Conservation (phyloP, 1,284 basidiomycete genomes). For the Xanthoconium separans region DNA sequence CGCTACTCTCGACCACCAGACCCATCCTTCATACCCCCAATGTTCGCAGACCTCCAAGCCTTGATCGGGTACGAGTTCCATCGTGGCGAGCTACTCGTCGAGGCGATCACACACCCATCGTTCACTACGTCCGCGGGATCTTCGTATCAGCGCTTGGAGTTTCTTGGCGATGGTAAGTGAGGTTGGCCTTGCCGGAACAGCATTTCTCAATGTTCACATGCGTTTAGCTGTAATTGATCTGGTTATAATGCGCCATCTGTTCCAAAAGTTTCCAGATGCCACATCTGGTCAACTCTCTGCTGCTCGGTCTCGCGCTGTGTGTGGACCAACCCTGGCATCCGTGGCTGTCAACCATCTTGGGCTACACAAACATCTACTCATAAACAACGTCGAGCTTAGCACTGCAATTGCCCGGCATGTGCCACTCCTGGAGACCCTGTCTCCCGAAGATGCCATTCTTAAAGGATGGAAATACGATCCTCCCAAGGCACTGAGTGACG, state of each 20-base stretch:
- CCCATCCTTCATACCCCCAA: conserved; percentile 37
- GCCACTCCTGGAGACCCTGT: conserved; percentile 53
- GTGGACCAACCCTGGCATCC: conserved; percentile 67
- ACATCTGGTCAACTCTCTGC: conserved; percentile 74
- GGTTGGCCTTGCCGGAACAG: neutral
- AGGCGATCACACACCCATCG: conserved; percentile 82
- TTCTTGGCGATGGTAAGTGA: conserved; percentile 76
- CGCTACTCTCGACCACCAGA: conserved; percentile 44
- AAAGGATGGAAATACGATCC: conserved; percentile 80
- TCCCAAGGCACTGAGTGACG: conserved; percentile 76
- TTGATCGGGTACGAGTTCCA: conserved; percentile 70
- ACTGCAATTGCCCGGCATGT: conserved; percentile 60
- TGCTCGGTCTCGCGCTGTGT: conserved; percentile 71
- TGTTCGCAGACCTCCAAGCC: conserved; percentile 60
- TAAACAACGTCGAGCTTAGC: conserved; percentile 69
- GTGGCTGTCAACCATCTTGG: conserved; percentile 63
- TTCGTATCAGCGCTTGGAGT: conserved; percentile 83
- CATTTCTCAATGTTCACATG: conserved; percentile 11
- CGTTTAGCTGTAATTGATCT: conserved; percentile 70
- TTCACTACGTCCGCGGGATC: conserved; percentile 53
- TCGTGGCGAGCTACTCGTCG: conserved; percentile 58
- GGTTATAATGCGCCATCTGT: conserved; percentile 72
- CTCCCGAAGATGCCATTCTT: conserved; percentile 59
- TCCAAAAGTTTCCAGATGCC: conserved; percentile 62
- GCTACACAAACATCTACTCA: conserved; percentile 70